Percentiles rank a stretch among this genome's conserved stretches.
phyloP scores from a whole-genome alignment of 2,329 filamentous ascomycete genomes.

The Aspergillus caelatus region DNA sequence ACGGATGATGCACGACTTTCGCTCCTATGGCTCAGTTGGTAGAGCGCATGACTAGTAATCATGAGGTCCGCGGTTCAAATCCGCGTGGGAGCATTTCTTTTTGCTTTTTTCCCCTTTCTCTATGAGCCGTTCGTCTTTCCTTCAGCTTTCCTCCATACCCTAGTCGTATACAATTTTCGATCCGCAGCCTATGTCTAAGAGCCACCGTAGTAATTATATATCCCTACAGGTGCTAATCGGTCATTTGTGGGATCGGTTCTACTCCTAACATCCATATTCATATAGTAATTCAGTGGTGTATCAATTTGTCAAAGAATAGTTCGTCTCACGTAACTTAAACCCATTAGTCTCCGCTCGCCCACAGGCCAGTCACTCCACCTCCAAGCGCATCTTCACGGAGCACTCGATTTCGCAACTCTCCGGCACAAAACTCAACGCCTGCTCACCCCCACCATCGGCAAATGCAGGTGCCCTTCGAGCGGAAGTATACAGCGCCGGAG shows the following conservation, averaged over 20 bases:
- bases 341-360: too few species aligned
- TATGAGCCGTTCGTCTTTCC: too few species aligned
- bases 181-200: too few species aligned
- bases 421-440: conserved; percentile 1
- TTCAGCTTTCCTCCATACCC: too few species aligned
- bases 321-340: not conserved
- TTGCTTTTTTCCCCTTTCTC: not conserved
- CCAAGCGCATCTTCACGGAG: conserved; percentile 3
- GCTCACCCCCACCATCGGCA: not conserved
- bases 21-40: conserved; percentile 6
- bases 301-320: too few species aligned
- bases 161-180: too few species aligned
- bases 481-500: not conserved
- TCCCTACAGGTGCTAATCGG: too few species aligned
- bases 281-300: too few species aligned
- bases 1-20: conserved; percentile 41
- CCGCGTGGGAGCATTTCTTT: not conserved
- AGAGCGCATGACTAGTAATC: conserved; percentile 6
- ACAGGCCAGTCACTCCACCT: not conserved
- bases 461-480: not conserved
- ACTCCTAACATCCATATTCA: too few species aligned
- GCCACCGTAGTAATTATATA: too few species aligned
- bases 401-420: not conserved
- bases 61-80: conserved; percentile 6
- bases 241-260: too few species aligned